These are phyloP conservation scores for Mortierella sp. DNA, from an alignment of 371 early-diverging fungal species.

Conservation along the genomic window DNA sequence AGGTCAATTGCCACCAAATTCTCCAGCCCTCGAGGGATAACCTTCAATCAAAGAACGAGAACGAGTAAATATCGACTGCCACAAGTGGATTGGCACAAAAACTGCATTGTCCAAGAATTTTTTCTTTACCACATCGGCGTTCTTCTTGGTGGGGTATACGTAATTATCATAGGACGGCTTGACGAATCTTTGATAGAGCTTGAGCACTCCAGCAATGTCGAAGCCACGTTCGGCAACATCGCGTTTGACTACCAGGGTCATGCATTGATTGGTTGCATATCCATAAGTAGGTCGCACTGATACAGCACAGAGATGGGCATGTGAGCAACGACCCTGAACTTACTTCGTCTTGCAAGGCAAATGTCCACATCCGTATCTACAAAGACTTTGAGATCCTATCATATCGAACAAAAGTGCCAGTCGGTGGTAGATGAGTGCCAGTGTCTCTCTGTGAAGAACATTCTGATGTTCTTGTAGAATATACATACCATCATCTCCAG, in stretches of 20 bases:
- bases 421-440: too few species aligned
- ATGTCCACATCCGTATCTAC: slow-evolving; percentile 96
- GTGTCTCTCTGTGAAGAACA: too few species aligned
- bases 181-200: slow-evolving; percentile 87
- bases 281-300: background rate
- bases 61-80: background rate
- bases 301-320: too few species aligned
- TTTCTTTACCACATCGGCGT: slow-evolving; percentile 81
- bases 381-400: slow-evolving; percentile 71
- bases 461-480: background rate
- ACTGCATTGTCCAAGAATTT: too few species aligned
- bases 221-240: slow-evolving; percentile 92
- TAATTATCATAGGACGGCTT: slow-evolving; percentile 92
- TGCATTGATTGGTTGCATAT: background rate
- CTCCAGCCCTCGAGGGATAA: slow-evolving; percentile 91
- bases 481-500: slow-evolving; percentile 74
- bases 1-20: slow-evolving; percentile 92
- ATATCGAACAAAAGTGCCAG: slow-evolving; percentile 1
- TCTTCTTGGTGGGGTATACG: slow-evolving; percentile 88
- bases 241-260: slow-evolving; percentile 72
- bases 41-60: slow-evolving; percentile 49
- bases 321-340: slow-evolving; percentile 18
- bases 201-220: slow-evolving; percentile 82
- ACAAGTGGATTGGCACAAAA: too few species aligned
- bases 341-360: slow-evolving; percentile 86